phyloP scores from a whole-genome alignment of 139 green algal genomes.

The Spirogloea muscicola region DNA sequence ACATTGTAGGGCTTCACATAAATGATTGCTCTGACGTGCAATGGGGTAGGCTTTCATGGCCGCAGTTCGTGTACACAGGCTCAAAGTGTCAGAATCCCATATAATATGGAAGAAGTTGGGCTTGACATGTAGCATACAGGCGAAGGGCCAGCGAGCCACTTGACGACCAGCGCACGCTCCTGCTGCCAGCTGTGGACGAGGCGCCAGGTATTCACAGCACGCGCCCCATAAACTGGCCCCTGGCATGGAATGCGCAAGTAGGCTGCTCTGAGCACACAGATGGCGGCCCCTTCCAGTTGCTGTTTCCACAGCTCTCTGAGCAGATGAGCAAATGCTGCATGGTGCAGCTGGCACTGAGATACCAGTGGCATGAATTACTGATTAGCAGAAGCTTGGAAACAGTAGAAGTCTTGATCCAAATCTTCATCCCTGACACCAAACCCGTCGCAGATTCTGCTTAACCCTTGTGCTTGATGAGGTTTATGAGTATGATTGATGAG shows the following conservation, averaged over 20 bases:
- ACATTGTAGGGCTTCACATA: too few relatives aligned
- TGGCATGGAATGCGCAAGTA: too few relatives aligned
- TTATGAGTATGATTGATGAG: background rate
- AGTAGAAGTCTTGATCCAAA: too few relatives aligned
- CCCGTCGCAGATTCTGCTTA: background rate
- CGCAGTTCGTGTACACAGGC: background rate
- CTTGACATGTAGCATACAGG: background rate
- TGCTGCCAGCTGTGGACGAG: background rate
- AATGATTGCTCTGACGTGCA: too few relatives aligned
- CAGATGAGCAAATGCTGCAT: background rate
- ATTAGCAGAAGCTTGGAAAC: background rate
- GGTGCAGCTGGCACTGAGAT: background rate
- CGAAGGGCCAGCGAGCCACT: conserved; percentile 2
- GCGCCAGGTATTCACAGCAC: conserved; percentile 1
- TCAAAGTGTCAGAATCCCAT: background rate
- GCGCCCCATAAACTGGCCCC: too few relatives aligned
- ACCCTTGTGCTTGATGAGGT: background rate
- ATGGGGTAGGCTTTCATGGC: background rate
- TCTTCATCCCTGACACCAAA: too few relatives aligned
- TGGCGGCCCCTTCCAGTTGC: background rate
- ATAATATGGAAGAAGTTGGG: background rate
- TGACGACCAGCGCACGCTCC: background rate
- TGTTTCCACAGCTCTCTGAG: background rate
- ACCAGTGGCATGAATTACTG: background rate
- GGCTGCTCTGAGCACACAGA: too few relatives aligned